Conservation (phyloP, 768 basidiomycete genomes). For the Termitomyces heimii region DNA sequence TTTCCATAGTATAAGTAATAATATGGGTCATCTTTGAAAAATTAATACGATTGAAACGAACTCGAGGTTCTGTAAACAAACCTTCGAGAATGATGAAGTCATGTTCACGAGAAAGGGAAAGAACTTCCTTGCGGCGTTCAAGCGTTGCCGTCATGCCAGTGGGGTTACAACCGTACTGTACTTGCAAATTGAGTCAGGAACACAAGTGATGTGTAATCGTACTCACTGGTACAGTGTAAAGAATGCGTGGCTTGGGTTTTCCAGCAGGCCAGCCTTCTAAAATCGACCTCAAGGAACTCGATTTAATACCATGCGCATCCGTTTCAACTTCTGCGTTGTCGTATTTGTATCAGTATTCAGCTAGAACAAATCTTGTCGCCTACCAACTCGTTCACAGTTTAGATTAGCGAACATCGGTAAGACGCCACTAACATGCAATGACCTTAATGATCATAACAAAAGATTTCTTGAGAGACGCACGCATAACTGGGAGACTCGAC, state of each 20-base stretch:
- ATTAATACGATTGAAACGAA: not conserved
- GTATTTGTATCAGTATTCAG: not conserved
- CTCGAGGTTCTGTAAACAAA: slow-evolving; percentile 16
- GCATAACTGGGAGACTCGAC: slow-evolving; percentile 77
- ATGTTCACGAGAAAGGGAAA: slow-evolving; percentile 62
- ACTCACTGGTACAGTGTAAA: slow-evolving; percentile 74
- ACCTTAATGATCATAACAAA: slow-evolving; percentile 4
- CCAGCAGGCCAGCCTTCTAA: slow-evolving; percentile 64
- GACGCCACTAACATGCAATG: slow-evolving; percentile 39
- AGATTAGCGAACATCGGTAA: slow-evolving; percentile 52
- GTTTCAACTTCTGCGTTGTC: slow-evolving; percentile 53
- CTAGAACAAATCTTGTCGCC: slow-evolving; percentile 9
- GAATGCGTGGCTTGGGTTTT: slow-evolving; percentile 63
- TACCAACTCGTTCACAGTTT: slow-evolving; percentile 54
- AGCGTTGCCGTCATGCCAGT: slow-evolving; percentile 69
- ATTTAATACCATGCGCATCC: slow-evolving; percentile 62
- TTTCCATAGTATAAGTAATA: slow-evolving; percentile 69
- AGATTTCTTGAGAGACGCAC: slow-evolving; percentile 27
- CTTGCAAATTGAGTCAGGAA: not conserved
- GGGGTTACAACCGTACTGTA: slow-evolving; percentile 80
- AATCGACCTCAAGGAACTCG: slow-evolving; percentile 48
- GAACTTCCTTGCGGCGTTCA: slow-evolving; percentile 61
- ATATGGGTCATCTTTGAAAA: slow-evolving; percentile 66
- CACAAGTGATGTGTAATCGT: not conserved
- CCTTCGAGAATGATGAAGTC: slow-evolving; percentile 82